Conservation (phyloP, 2,329 filamentous ascomycete species). For the Pestalotiopsis sp. region DNA sequence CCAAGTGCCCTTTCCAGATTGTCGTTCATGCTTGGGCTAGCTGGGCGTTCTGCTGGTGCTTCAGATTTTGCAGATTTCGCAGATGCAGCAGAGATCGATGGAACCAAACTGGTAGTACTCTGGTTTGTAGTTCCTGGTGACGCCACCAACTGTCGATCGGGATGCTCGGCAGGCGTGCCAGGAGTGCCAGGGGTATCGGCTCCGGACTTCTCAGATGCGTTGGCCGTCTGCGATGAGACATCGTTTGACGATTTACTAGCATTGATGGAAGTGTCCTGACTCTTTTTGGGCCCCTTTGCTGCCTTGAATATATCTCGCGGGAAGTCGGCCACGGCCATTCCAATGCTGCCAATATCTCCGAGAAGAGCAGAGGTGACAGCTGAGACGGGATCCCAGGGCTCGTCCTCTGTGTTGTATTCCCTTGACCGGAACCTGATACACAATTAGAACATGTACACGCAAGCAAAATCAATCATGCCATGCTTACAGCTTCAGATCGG, state of each 20-base stretch:
- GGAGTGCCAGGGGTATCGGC: neutral
- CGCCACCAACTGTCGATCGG: neutral
- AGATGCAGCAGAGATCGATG: slow-evolving; percentile 8
- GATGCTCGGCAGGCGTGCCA: neutral
- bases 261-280: slow-evolving; percentile 21
- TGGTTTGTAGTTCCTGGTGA: neutral
- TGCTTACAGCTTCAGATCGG: slow-evolving; percentile 70
- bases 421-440: slow-evolving; percentile 44
- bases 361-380: slow-evolving; percentile 76
- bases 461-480: neutral
- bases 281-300: slow-evolving; percentile 17
- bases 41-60: neutral
- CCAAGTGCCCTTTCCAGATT: slow-evolving; percentile 60
- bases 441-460: slow-evolving; percentile 13
- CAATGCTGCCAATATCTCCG: slow-evolving; percentile 78
- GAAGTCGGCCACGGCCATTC: slow-evolving; percentile 80
- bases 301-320: slow-evolving; percentile 56
- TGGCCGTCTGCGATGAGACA: neutral
- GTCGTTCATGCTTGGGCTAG: slow-evolving; percentile 28
- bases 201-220: neutral
- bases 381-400: slow-evolving; percentile 77
- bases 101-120: slow-evolving; percentile 6
- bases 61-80: slow-evolving; percentile 1
- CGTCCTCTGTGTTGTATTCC: slow-evolving; percentile 77
- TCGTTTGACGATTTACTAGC: slow-evolving; percentile 12